Percentiles rank a stretch among this genome's conserved stretches.
phyloP scores from a whole-genome alignment of 1,284 basidiomycete species.

The Athelia sp. region DNA sequence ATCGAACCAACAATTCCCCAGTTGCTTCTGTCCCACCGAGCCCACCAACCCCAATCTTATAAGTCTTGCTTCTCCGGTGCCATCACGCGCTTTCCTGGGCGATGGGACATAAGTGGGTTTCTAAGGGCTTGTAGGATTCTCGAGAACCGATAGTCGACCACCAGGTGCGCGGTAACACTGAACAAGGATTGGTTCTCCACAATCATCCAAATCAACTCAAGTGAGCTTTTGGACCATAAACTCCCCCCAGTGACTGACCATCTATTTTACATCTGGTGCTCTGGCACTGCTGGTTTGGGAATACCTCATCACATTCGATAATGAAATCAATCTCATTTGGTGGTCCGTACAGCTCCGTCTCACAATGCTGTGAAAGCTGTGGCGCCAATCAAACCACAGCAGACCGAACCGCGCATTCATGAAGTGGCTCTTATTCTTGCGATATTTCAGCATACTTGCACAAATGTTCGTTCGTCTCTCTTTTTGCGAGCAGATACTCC shows the following conservation, averaged over 20 bases:
- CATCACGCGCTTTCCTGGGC: too few species aligned
- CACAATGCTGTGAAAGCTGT: neutral
- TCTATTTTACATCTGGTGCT: neutral
- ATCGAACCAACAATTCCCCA: too few species aligned
- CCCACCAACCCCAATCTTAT: too few species aligned
- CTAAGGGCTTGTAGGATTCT: too few species aligned
- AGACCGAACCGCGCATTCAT: neutral
- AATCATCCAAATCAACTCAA: neutral
- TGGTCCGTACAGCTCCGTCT: neutral
- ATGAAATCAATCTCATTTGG: constrained; percentile 2
- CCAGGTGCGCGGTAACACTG: too few species aligned
- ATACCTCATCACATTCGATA: neutral
- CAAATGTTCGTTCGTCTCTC: neutral
- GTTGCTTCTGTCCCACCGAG: too few species aligned
- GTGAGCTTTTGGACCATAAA: neutral
- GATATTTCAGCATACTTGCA: neutral
- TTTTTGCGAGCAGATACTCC: too few species aligned
- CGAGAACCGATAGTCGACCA: too few species aligned
- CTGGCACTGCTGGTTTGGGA: neutral
- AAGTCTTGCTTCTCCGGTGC: too few species aligned
- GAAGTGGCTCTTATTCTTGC: neutral
- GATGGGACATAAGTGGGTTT: too few species aligned
- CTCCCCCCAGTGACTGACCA: neutral
- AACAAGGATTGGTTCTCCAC: neutral
- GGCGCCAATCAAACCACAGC: neutral